Evolutionary conservation across 2,329 filamentous ascomycete species (phyloP).

Genomic region (Epichloe uncinata): DNA sequence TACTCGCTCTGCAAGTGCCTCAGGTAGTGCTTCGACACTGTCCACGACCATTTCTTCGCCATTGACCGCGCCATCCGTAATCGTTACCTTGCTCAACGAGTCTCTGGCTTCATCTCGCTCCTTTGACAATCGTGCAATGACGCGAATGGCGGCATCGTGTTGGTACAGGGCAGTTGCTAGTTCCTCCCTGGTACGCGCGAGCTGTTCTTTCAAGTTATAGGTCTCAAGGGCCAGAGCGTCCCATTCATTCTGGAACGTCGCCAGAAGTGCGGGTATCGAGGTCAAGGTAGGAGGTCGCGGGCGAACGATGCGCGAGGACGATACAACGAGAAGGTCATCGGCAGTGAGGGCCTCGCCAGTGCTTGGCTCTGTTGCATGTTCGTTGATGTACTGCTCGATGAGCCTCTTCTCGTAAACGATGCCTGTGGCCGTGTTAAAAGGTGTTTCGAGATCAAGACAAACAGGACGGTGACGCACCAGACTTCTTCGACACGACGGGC

Average conservation of each 20-base stretch:
- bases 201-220: constrained; percentile 78
- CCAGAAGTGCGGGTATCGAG: constrained; percentile 87
- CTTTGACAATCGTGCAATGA: constrained; percentile 80
- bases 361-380: constrained; percentile 85
- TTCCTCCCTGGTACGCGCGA: constrained; percentile 84
- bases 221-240: constrained; percentile 85
- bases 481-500: constrained; percentile 90
- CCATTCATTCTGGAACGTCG: constrained; percentile 97
- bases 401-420: constrained; percentile 89
- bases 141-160: constrained; percentile 89
- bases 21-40: constrained; percentile 55
- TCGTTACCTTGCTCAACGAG: constrained; percentile 72
- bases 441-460: background rate
- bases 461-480: constrained; percentile 44
- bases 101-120: constrained; percentile 89
- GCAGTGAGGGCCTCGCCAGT: constrained; percentile 71
- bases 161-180: constrained; percentile 90
- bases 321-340: constrained; percentile 81
- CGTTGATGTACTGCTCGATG: constrained; percentile 86
- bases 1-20: constrained; percentile 56
- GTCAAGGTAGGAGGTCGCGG: constrained; percentile 88
- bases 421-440: constrained; percentile 33
- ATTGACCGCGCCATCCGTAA: constrained; percentile 43
- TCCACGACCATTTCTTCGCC: constrained; percentile 93
- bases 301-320: constrained; percentile 69